Evolutionary conservation across 2,329 filamentous ascomycete genomes (phyloP), one percentile per base, ranked within the genome.

Genomic region (Talaromyces albobiverticillius): DNA sequence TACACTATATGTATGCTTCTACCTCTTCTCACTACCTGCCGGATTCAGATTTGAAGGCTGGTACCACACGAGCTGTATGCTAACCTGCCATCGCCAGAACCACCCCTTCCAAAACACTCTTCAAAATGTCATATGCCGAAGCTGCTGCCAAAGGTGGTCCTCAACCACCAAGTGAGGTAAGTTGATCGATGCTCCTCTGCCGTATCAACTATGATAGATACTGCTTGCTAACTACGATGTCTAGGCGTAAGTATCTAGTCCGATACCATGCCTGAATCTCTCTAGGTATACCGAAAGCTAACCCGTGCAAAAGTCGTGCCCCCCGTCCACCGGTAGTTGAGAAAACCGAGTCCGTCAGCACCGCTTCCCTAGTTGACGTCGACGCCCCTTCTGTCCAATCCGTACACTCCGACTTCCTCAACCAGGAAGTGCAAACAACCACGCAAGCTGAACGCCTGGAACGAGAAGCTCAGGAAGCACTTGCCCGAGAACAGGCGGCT

Each of bases 91-190:
- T n/a, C 11, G 11, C 7, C 18, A 54, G 46, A 46, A 29, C 22
- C 18, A 40, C 5, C 9, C 36, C 42, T 41, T 53, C 40, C 56
- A 68, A 47, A 43, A n/a, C 18, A 13, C 14, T n/a, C 14, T 22
- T 48, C 46, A 47, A 6, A 51, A 79, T 78, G 76, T 78, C 74
- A 57, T 79, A 79, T 66, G 76, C 76, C 59, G 69, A 75, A 62
- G 73, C 72, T 63, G 76, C 75, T 51, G 72, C 75, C 43, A 74
- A 71, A 59, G 75, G 75, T 41, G 68, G 75, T 7, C 74, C 75
- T 62, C 76, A 79, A 62, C 66, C 71, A 46, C 69, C 75, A 8
- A 70, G 76, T 67, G 75, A 79, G 56, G 76, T 78, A 65, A 65
- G 54, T 45, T 23, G 20, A 8, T 18, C 32, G 16, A 16, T 36